Base-by-base conservation (phyloP, 1,284 basidiomycete genomes). In the Anthracocystis panici-leucophaei region DNA sequence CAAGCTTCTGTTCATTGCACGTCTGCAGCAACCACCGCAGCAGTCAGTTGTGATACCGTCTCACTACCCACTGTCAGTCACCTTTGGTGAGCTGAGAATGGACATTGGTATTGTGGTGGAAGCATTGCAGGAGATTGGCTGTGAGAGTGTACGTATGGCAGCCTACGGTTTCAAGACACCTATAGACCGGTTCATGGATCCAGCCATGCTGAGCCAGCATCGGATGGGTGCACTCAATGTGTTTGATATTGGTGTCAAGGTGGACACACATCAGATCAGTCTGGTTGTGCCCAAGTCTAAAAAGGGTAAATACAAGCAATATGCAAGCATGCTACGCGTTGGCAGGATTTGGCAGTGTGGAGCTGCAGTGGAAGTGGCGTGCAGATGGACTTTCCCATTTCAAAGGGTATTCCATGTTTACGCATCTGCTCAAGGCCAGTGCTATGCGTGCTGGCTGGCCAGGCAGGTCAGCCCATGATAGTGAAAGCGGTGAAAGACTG, bases 291-390 rank as follows among this genome's bases (percentile, higher is more conserved):
- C 57, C 23, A 58, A 51, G 48, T 21, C 35, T 9, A 50, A 41
- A 4, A 58, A 58, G 48, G 57, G 48, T 10, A 16, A 20, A n/a
- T 58, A 51, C 57, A 50, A 51, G 29, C 57, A 58, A 31, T 58
- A 58, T 25, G 38, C 57, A 31, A 18, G 18, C 3, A 35, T 27
- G 12, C 9, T 58, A 27, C 57, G 35, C 0, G 48, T 42, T 3
- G 57, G 48, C 38, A 20, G 48, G 9, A 48, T n/a, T n/a, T n/a
- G n/a, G n/a, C n/a, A n/a, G n/a, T n/a, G n/a, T n/a, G n/a, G n/a
- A n/a, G n/a, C n/a, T n/a, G 48, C 3, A 51, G 3, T 33, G 57
- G 57, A 1, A 21, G 29, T 9, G 29, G 38, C 38, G 12, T 40
- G 38, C 38, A 40, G 38, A 40, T 40, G 38, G 38, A 11, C 5